Evolutionary conservation across 140 eudicot species (phyloP).

Genomic region (Senecio squalidus): DNA sequence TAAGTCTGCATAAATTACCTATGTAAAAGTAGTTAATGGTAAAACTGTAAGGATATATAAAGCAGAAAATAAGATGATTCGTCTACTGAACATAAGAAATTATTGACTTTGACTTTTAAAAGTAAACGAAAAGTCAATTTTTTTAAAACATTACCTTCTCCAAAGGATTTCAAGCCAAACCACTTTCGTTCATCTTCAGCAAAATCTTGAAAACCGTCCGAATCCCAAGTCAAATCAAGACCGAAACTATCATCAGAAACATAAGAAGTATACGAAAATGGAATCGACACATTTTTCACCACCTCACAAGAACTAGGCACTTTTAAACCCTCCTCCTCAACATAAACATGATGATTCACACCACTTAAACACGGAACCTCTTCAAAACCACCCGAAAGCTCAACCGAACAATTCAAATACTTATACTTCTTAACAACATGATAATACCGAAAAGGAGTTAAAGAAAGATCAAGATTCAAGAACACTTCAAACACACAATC

Average conservation of each 20-base stretch:
- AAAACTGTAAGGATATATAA: not conserved
- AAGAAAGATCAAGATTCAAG: constrained; percentile 40
- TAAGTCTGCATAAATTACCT: not conserved
- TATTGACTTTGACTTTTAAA: constrained; percentile 14
- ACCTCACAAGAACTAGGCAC: constrained; percentile 28
- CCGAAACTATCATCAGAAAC: constrained; percentile 52
- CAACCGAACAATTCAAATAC: constrained; percentile 38
- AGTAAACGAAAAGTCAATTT: constrained; percentile 5
- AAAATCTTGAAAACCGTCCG: constrained; percentile 6
- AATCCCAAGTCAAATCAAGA: constrained; percentile 52
- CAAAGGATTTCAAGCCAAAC: constrained; percentile 12
- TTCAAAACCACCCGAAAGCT: constrained; percentile 17
- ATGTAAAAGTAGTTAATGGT: not conserved
- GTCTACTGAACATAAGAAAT: not conserved
- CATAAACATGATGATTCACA: constrained; percentile 34
- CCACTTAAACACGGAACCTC: constrained; percentile 44
- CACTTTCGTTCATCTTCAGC: constrained; percentile 15
- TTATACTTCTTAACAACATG: constrained; percentile 33
- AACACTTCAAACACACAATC: constrained; percentile 50
- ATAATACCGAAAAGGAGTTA: constrained; percentile 45
- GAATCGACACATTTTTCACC: constrained; percentile 39
- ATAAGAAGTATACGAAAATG: constrained; percentile 44
- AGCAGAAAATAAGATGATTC: not conserved
- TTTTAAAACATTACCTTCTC: constrained; percentile 28
- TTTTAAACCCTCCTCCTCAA: constrained; percentile 25